Evolutionary conservation across 1,139 yeast genomes (phyloP).

Genomic region (Lodderomyces metapsilosis): DNA sequence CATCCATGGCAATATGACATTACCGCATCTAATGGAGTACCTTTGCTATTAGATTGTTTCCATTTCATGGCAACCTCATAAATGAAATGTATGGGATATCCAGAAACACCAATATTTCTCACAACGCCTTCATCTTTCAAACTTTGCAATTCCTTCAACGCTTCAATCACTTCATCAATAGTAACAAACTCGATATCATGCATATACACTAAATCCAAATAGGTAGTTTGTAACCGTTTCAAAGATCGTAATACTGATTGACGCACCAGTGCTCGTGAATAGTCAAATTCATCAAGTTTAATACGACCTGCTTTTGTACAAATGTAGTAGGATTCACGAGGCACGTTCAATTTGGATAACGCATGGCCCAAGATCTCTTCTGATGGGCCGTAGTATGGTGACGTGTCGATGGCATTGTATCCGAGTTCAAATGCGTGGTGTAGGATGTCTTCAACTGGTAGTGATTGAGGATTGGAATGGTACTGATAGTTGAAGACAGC

Average conservation of each 20-base stretch:
- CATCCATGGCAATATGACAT: slow-evolving; percentile 83
- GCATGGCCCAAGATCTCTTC: slow-evolving; percentile 75
- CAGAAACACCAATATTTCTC: slow-evolving; percentile 73
- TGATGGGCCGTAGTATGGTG: slow-evolving; percentile 92
- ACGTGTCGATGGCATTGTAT: slow-evolving; percentile 78
- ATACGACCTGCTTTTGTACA: slow-evolving; percentile 89
- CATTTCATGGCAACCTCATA: slow-evolving; percentile 46
- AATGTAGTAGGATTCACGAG: slow-evolving; percentile 65
- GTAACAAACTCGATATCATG: slow-evolving; percentile 87
- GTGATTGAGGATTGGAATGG: slow-evolving; percentile 57
- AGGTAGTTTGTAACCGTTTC: slow-evolving; percentile 58
- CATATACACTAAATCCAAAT: slow-evolving; percentile 77
- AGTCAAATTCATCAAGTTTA: slow-evolving; percentile 68
- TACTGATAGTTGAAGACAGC: slow-evolving; percentile 83
- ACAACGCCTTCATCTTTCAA: slow-evolving; percentile 67
- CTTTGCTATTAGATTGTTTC: slow-evolving; percentile 31
- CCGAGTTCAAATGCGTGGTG: slow-evolving; percentile 64
- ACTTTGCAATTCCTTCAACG: slow-evolving; percentile 55
- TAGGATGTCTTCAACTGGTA: slow-evolving; percentile 61
- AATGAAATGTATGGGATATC: slow-evolving; percentile 78
- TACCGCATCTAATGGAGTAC: slow-evolving; percentile 65
- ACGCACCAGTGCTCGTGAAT: slow-evolving; percentile 58
- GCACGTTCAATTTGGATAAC: slow-evolving; percentile 40
- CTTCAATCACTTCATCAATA: slow-evolving; percentile 54
- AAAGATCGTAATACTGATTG: slow-evolving; percentile 66